Conservation (phyloP, 2,329 filamentous ascomycete genomes). For the Camillea tinctor region DNA sequence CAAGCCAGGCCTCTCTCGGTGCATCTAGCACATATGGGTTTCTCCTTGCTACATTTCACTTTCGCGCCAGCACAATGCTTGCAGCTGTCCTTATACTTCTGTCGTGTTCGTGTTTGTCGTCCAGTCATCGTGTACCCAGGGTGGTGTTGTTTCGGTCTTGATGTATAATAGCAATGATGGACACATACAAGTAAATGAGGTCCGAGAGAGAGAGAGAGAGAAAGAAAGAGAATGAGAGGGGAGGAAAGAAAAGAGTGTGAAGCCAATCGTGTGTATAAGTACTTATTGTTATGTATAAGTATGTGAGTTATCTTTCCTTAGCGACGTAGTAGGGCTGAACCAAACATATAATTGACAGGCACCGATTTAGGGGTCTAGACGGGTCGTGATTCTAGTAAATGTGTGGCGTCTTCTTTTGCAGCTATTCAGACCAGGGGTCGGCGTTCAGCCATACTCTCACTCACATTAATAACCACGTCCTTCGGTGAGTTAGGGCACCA, state of each 20-base stretch:
- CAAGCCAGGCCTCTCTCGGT: slow-evolving; percentile 19
- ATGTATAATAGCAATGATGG: not conserved
- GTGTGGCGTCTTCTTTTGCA: not conserved
- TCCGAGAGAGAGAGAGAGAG: not conserved
- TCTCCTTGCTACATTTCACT: slow-evolving; percentile 25
- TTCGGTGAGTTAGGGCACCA: not conserved
- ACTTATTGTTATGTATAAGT: not conserved
- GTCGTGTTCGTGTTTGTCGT: slow-evolving; percentile 22
- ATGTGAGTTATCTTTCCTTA: not conserved
- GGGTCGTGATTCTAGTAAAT: not conserved
- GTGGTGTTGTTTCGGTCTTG: not conserved
- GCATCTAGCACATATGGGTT: slow-evolving; percentile 22
- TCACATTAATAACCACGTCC: not conserved
- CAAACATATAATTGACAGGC: not conserved
- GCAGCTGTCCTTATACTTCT: slow-evolving; percentile 27
- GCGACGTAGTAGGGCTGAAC: not conserved
- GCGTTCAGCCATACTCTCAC: not conserved
- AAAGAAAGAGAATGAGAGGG: not conserved
- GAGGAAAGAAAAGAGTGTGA: not conserved
- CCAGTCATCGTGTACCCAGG: slow-evolving; percentile 15
- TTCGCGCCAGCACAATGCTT: slow-evolving; percentile 23
- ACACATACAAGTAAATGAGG: not conserved
- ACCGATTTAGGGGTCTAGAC: not conserved
- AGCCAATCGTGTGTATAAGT: not conserved
- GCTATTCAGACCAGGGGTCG: not conserved